These are phyloP conservation scores for Irpex rosettiformis DNA, from an alignment of 1,284 basidiomycete species.

Conservation along the genomic window DNA sequence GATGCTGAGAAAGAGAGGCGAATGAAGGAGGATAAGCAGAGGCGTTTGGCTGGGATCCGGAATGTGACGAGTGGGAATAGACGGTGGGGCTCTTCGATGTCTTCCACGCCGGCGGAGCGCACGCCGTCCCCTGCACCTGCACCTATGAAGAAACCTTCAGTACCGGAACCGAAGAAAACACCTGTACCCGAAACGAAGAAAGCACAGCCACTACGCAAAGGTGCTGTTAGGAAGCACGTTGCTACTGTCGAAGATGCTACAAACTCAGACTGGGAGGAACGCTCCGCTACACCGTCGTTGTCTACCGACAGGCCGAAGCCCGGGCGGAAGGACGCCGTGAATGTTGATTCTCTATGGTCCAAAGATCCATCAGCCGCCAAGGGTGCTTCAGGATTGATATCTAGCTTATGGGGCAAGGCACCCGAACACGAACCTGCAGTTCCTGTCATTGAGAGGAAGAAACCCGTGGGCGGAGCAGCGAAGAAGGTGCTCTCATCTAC, in stretches of 20 bases:
- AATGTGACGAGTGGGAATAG: constrained; percentile 6
- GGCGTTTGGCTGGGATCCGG: constrained; percentile 6
- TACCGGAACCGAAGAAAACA: not conserved
- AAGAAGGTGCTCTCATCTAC: not conserved
- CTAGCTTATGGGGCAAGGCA: not conserved
- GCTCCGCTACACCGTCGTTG: constrained; percentile 4
- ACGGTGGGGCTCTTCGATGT: not conserved
- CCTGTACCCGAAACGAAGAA: constrained; percentile 2
- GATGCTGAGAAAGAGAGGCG: constrained; percentile 11
- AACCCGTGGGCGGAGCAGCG: not conserved
- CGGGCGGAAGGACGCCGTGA: not conserved
- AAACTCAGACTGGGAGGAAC: constrained; percentile 2
- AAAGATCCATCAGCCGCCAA: not conserved
- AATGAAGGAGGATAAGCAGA: constrained; percentile 6
- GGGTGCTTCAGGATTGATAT: not conserved
- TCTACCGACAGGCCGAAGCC: not conserved
- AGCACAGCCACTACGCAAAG: not conserved
- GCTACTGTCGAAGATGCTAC: constrained; percentile 8
- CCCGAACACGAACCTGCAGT: not conserved
- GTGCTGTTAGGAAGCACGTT: not conserved
- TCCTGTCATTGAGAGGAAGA: not conserved
- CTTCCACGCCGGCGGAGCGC: not conserved
- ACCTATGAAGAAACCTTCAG: not conserved
- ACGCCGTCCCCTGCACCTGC: not conserved
- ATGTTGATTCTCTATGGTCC: not conserved